These are phyloP conservation scores for Starmera dryadoides DNA, from an alignment of 805 yeast species.

Conservation along the genomic window DNA sequence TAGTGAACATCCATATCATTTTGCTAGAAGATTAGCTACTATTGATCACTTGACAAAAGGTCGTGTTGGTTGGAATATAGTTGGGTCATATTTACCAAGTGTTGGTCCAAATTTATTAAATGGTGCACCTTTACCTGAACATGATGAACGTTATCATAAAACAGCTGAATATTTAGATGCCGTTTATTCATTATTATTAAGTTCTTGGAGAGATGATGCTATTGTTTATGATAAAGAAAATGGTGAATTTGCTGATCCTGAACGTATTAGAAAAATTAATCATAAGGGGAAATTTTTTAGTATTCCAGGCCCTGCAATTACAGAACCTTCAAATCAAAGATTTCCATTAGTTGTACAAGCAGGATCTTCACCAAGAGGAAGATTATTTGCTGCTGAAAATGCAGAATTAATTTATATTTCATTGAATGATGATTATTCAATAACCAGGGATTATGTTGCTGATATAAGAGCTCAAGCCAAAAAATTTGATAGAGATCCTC, in stretches of 20 bases:
- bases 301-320: conserved; percentile 35
- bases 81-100: conserved; percentile 29
- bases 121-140: conserved; percentile 26
- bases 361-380: conserved; percentile 33
- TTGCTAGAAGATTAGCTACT: conserved; percentile 31
- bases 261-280: conserved; percentile 29
- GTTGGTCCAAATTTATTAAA: conserved; percentile 29
- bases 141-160: conserved; percentile 31
- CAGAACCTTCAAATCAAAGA: conserved; percentile 36
- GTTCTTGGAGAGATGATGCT: conserved; percentile 37
- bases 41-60: conserved; percentile 34
- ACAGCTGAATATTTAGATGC: conserved; percentile 37
- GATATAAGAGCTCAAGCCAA: conserved; percentile 23
- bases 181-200: conserved; percentile 30
- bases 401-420: conserved; percentile 33
- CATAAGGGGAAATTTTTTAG: conserved; percentile 31
- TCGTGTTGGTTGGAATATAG: conserved; percentile 36
- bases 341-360: conserved; percentile 38
- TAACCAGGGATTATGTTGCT: conserved; percentile 17
- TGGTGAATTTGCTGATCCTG: conserved; percentile 30
- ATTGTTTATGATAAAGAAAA: conserved; percentile 16
- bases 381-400: conserved; percentile 31
- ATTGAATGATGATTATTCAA: conserved; percentile 24
- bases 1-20: conserved; percentile 32
- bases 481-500: conserved; percentile 26